A percentile compares a stretch with the other conserved stretches of the same genome.
phyloP scores from a whole-genome alignment of 441 rosid genomes.

The Hypseocharis bilobata region DNA sequence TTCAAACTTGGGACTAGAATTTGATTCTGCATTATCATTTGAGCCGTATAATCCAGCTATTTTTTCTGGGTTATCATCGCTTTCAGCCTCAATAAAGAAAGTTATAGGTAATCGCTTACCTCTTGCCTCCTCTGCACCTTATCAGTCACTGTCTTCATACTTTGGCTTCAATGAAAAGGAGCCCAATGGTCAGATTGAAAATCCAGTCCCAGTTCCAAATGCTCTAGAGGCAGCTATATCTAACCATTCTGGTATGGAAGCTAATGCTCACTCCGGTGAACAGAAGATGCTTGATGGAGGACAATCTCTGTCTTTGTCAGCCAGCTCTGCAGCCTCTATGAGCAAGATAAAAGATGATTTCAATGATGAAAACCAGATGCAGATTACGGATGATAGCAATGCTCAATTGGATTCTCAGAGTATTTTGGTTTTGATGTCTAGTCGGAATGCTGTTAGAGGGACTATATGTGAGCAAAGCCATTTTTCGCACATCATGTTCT shows the following conservation, averaged over 20 bases:
- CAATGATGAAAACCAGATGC: conserved; percentile 30
- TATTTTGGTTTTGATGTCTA: conserved; percentile 86
- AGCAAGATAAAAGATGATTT: conserved; percentile 27
- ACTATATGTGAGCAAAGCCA: conserved; percentile 80
- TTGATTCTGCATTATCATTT: conserved; percentile 38
- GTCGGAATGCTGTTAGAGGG: conserved; percentile 55
- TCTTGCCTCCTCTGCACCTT: conserved; percentile 33
- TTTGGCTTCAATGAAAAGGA: conserved; percentile 42
- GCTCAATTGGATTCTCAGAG: conserved; percentile 52
- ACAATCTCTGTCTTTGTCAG: conserved; percentile 24
- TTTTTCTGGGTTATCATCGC: conserved; percentile 64
- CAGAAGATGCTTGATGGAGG: conserved; percentile 35
- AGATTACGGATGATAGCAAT: conserved; percentile 38
- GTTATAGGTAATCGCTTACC: conserved; percentile 43
- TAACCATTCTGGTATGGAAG: conserved; percentile 27
- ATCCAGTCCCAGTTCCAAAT: conserved; percentile 35
- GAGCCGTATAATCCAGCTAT: conserved; percentile 72
- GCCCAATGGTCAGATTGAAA: conserved; percentile 25
- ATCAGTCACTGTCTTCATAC: conserved; percentile 47
- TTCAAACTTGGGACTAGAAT: conserved; percentile 30
- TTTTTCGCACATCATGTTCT: conserved; percentile 87
- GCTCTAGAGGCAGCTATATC: conserved; percentile 26
- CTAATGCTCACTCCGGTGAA: conserved; percentile 29
- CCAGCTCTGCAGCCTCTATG: conserved; percentile 26
- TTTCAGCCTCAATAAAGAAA: conserved; percentile 65